Evolutionary conservation across 441 rosid genomes (phyloP).

Genomic region (Corymbia citriodora): DNA sequence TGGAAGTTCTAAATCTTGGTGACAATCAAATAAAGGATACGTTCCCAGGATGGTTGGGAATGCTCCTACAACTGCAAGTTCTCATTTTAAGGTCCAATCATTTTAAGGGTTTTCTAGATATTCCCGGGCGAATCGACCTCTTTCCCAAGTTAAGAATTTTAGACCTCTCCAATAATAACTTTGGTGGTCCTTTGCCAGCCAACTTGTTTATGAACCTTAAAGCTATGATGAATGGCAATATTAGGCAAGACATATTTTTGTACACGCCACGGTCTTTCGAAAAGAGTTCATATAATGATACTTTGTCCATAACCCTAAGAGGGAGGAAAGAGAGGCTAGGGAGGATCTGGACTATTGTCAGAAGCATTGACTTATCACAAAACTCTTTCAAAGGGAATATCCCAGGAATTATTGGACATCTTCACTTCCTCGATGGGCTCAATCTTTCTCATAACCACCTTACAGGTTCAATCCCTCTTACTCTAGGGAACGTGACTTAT

Average conservation of each 20-base stretch:
- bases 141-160: background rate
- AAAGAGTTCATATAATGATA: background rate
- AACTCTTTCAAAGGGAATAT: background rate
- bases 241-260: rapidly evolving
- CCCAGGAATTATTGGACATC: background rate
- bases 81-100: rapidly evolving
- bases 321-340: rapidly evolving
- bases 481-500: rapidly evolving
- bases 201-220: background rate
- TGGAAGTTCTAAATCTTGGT: rapidly evolving
- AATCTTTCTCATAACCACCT: background rate
- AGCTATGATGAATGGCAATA: rapidly evolving
- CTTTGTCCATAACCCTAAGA: rapidly evolving
- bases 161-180: background rate
- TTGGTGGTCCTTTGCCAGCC: background rate
- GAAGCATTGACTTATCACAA: rapidly evolving
- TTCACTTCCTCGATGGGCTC: rapidly evolving
- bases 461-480: background rate
- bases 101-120: rapidly evolving
- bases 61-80: background rate
- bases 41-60: background rate
- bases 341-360: rapidly evolving
- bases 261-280: rapidly evolving
- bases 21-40: rapidly evolving
- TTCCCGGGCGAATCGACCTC: rapidly evolving